A percentile compares a stretch with the other conserved stretches of the same genome.
phyloP scores from a whole-genome alignment of 257 asterid species.

The Galeopsis tetrahit region DNA sequence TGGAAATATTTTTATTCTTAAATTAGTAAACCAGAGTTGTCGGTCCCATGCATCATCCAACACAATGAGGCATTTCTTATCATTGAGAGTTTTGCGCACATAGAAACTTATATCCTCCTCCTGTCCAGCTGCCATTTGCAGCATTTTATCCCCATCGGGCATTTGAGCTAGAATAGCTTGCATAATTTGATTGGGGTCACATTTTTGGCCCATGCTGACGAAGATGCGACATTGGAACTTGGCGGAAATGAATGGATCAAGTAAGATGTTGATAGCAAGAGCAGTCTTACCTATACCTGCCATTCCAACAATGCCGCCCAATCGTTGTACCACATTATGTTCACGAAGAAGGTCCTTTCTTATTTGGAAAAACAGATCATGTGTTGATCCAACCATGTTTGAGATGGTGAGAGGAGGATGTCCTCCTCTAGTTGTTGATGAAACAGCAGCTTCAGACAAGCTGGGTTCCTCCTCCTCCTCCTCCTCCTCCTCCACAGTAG shows the following conservation, averaged over 20 bases:
- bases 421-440: background rate
- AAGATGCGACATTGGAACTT: background rate
- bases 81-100: background rate
- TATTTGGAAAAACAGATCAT: background rate
- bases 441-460: too few relatives aligned
- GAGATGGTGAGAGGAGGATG: background rate
- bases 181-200: background rate
- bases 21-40: background rate
- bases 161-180: background rate
- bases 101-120: background rate
- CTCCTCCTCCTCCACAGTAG: background rate
- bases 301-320: background rate
- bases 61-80: background rate
- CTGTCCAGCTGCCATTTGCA: background rate
- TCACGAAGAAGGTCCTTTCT: background rate
- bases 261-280: background rate
- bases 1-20: too few relatives aligned
- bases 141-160: background rate
- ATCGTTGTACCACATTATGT: background rate
- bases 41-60: conserved; percentile 9
- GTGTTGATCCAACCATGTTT: background rate
- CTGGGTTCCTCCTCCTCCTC: too few relatives aligned
- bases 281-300: conserved; percentile 2
- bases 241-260: background rate
- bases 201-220: background rate